Evolutionary conservation across 2,329 filamentous ascomycete genomes (phyloP), one percentile per base, ranked within the genome.

Genomic region (Clarireedia monteithiana): DNA sequence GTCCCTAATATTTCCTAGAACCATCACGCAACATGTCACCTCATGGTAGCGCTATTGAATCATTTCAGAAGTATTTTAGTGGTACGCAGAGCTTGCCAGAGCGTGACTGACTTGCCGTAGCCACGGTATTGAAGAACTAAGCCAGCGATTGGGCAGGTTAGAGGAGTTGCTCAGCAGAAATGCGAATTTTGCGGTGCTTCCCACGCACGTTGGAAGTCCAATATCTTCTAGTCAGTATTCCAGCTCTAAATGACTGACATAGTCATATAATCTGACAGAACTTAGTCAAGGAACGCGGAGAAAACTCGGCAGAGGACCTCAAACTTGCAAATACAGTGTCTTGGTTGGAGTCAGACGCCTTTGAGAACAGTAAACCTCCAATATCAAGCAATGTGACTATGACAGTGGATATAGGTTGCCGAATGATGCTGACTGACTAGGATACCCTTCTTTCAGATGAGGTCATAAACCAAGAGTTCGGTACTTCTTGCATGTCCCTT

Each of bases 51-150:
- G 27, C 24, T 4, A 6, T 4, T 20, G 24, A 12, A 12, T 27
- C 44, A 7, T 7, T 24, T 44, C 46, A 30, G 47, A 20, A 20
- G 40, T 7, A 26, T 23, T 17, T 6, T 10, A 26, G 14, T 3
- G 7, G 12, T 15, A 14, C 14, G 10, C 20, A 36, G 3, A 14
- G 7, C 14, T 36, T 34, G n/a, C n/a, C 15, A 36, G n/a, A 46
- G 26, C 17, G 6, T 42, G 34, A 23, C 6, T 48, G n/a, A 12
- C 48, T 47, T 27, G 36, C 42, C 15, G 12, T 27, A 64, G 58
- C 50, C 57, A 59, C 42, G 48, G 36, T 27, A 56, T 60, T 24
- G 59, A 60, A 17, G 56, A 63, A 10, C 50, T 63, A 15, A 60
- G 60, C n/a, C 15, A 49, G 7, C 52, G 62, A 15, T 24, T 63